These are phyloP conservation scores for Ophidiomyces ophidiicola DNA, from an alignment of 2,329 filamentous ascomycete genomes.

Conservation along the genomic window DNA sequence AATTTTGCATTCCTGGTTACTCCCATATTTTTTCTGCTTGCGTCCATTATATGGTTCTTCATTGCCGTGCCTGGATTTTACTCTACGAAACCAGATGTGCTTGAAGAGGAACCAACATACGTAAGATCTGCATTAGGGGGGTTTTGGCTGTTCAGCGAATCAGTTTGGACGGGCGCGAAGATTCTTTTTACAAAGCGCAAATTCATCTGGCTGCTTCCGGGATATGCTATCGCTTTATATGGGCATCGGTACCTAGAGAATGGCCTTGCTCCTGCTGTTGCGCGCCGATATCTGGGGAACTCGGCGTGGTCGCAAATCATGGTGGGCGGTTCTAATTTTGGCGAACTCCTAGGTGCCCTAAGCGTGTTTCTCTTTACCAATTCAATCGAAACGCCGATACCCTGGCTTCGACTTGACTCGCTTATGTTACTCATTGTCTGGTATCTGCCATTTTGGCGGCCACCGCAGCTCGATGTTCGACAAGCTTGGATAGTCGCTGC, in stretches of 20 bases:
- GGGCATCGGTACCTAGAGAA: constrained; percentile 6
- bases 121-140: constrained; percentile 2
- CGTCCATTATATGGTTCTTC: constrained; percentile 4
- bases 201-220: constrained; percentile 4
- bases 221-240: constrained; percentile 1
- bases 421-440: constrained; percentile 6
- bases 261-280: constrained; percentile 2
- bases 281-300: constrained; percentile 5
- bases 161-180: constrained; percentile 1
- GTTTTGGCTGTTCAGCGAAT: constrained; percentile 6
- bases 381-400: constrained; percentile 2
- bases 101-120: constrained; percentile 1
- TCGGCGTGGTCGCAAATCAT: constrained; percentile 8
- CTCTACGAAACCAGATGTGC: background rate
- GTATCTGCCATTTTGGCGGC: constrained; percentile 4
- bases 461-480: constrained; percentile 4
- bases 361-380: constrained; percentile 5
- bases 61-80: background rate
- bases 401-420: constrained; percentile 6
- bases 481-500: constrained; percentile 3
- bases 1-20: constrained; percentile 7
- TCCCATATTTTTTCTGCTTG: constrained; percentile 7
- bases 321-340: constrained; percentile 3
- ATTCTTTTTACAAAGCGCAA: constrained; percentile 1
- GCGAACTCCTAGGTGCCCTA: background rate